Evolutionary conservation across 2,329 filamentous ascomycete genomes (phyloP).

Genomic region (Zalaria obscura): DNA sequence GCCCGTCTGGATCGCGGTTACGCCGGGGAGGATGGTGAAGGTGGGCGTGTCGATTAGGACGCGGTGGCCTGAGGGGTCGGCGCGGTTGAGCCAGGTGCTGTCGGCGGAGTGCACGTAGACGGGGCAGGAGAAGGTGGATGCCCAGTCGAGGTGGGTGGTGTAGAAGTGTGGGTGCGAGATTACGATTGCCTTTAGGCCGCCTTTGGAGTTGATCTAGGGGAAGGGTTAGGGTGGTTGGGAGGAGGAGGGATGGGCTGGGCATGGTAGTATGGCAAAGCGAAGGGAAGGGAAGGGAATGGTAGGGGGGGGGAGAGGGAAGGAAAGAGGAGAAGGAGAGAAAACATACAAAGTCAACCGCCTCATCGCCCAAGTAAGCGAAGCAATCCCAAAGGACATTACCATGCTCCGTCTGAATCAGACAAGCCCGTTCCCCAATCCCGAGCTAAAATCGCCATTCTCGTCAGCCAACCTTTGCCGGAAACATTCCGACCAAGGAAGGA

Average conservation of each 20-base stretch:
- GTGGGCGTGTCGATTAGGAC: slow-evolving; percentile 27
- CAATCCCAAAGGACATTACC: slow-evolving; percentile 76
- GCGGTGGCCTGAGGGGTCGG: slow-evolving; percentile 24
- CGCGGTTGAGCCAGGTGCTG: slow-evolving; percentile 44
- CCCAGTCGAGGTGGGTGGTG: slow-evolving; percentile 63
- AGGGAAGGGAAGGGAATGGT: neutral
- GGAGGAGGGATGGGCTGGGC: too few species aligned
- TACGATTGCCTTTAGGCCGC: slow-evolving; percentile 55
- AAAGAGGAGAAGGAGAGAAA: neutral
- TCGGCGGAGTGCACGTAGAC: slow-evolving; percentile 58
- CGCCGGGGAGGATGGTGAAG: slow-evolving; percentile 29
- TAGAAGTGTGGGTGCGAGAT: slow-evolving; percentile 64
- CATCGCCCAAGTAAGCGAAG: slow-evolving; percentile 52
- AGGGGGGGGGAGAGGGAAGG: neutral
- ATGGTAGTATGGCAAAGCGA: too few species aligned
- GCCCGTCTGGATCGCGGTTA: slow-evolving; percentile 54
- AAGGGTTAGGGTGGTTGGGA: too few species aligned
- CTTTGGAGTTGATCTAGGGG: slow-evolving; percentile 38
- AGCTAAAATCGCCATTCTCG: slow-evolving; percentile 34
- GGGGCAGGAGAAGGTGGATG: slow-evolving; percentile 50
- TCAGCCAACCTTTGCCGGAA: too few species aligned
- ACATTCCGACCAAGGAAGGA: too few species aligned
- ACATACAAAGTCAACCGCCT: slow-evolving; percentile 38
- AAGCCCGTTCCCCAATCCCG: slow-evolving; percentile 61
- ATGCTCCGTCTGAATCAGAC: slow-evolving; percentile 48